A percentile compares a stretch with the other conserved stretches of the same genome.
Evolutionary conservation across 495 filamentous ascomycete genomes (phyloP).

Genomic region (Podospora pseudoanserina): DNA sequence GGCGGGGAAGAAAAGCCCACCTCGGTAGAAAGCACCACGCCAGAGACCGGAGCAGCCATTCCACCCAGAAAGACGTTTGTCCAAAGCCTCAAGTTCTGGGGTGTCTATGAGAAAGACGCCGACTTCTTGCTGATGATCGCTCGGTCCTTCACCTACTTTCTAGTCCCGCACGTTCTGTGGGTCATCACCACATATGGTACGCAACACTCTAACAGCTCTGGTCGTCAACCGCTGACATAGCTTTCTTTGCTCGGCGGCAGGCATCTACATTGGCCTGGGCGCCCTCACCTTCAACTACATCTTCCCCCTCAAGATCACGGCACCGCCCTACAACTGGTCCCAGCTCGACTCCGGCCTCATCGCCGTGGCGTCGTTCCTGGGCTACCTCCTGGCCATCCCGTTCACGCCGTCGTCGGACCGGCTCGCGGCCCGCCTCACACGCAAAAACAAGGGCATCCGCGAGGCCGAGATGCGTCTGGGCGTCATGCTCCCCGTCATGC

Average conservation of each 20-base stretch:
- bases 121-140: constrained; percentile 54
- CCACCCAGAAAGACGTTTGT: constrained; percentile 46
- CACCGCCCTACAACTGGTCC: constrained; percentile 57
- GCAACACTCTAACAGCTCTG: constrained; percentile 3
- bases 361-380: constrained; percentile 49
- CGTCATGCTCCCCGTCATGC: constrained; percentile 51
- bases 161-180: constrained; percentile 58
- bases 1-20: constrained; percentile 27
- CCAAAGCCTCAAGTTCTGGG: constrained; percentile 48
- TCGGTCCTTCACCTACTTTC: constrained; percentile 55
- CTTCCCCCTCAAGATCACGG: constrained; percentile 54
- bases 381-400: constrained; percentile 53
- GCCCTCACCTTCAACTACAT: constrained; percentile 58
- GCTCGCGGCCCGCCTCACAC: constrained; percentile 54
- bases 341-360: constrained; percentile 55
- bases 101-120: constrained; percentile 46
- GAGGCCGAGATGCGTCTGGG: constrained; percentile 62
- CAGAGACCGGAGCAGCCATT: constrained; percentile 14
- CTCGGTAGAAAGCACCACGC: constrained; percentile 18
- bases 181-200: constrained; percentile 54
- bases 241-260: constrained; percentile 19
- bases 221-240: constrained; percentile 9
- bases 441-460: constrained; percentile 52
- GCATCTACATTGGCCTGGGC: constrained; percentile 56
- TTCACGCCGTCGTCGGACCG: constrained; percentile 55